Base-by-base conservation (phyloP, 768 basidiomycete genomes). In the Pleurotus ostreatus region DNA sequence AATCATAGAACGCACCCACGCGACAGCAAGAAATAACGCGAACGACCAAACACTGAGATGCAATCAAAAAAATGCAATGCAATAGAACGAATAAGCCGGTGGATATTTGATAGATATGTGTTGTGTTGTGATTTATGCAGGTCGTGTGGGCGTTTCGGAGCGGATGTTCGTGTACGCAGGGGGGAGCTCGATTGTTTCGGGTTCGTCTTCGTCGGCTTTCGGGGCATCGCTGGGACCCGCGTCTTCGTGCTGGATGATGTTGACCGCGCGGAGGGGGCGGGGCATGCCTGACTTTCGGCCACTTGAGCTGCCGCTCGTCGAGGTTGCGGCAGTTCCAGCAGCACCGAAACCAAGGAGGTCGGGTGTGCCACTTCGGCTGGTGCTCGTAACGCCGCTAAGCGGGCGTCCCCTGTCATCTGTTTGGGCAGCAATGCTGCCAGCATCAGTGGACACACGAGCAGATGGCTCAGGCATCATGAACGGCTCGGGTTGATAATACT, bases 171-270 rank as follows among this genome's bases (percentile, higher is more conserved):
- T 89, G 68, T 93, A 93, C 26, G 89, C 89, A 1, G 90, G 90
- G 12, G 90, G 90, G 48, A 93, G 76, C 68, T 93, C 91, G 46
- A 93, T 82, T 43, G 89, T 91, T 68, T 89, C 90, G 13, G 80
- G 66, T 60, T 83, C 80, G 15, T 73, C 76, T 6, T 70, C 71
- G 1, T 68, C 71, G 13, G 65, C 69, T 44, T 66, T 66, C 54
- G 60, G 58, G 13, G 56, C 41, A 37, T 67, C 69, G 56, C 77
- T 78, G 4, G 83, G 79, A 1, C 91, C 90, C 0, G 88, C 91
- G 65, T 93, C 91, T 60, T 92, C 89, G 62, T 93, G 91, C 69
- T 92, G 91, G 45, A 92, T 79, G 63, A 91, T 81, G 64, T 92
- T 92, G 34, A 93, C 83, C 0, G 88, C 78, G 46, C 89, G 74